phyloP scores from a whole-genome alignment of 805 yeast species.

The Candida pini region DNA sequence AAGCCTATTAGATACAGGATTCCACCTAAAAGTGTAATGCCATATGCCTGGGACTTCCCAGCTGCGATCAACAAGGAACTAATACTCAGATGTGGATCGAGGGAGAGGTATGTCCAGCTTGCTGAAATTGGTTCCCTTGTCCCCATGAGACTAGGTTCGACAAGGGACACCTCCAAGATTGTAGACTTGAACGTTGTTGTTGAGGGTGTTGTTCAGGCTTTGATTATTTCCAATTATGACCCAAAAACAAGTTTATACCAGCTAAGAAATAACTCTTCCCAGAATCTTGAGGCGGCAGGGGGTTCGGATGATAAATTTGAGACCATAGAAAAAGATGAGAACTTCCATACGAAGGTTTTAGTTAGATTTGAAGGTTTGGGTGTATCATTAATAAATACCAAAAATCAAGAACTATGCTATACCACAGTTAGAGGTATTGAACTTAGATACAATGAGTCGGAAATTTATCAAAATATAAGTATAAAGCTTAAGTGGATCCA shows the following conservation, averaged over 20 bases:
- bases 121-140: slow-evolving; percentile 90
- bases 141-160: slow-evolving; percentile 71
- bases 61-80: slow-evolving; percentile 82
- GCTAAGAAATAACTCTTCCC: slow-evolving; percentile 30
- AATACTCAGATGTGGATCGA: slow-evolving; percentile 62
- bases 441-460: slow-evolving; percentile 74
- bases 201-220: slow-evolving; percentile 90
- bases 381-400: slow-evolving; percentile 69
- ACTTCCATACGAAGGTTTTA: slow-evolving; percentile 45
- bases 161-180: slow-evolving; percentile 36
- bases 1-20: slow-evolving; percentile 75
- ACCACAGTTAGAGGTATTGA: slow-evolving; percentile 80
- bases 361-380: slow-evolving; percentile 82
- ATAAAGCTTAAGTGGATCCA: slow-evolving; percentile 91
- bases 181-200: slow-evolving; percentile 91
- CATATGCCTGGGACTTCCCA: slow-evolving; percentile 97
- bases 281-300: slow-evolving; percentile 22
- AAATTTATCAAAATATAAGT: slow-evolving; percentile 72
- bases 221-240: slow-evolving; percentile 79
- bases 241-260: slow-evolving; percentile 73
- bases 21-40: slow-evolving; percentile 92
- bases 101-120: slow-evolving; percentile 73
- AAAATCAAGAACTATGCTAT: slow-evolving; percentile 75
- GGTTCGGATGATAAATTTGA: slow-evolving; percentile 44
- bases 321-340: slow-evolving; percentile 47